These are phyloP conservation scores for Rusavskia elegans DNA, from an alignment of 495 filamentous ascomycete species.

Conservation along the genomic window DNA sequence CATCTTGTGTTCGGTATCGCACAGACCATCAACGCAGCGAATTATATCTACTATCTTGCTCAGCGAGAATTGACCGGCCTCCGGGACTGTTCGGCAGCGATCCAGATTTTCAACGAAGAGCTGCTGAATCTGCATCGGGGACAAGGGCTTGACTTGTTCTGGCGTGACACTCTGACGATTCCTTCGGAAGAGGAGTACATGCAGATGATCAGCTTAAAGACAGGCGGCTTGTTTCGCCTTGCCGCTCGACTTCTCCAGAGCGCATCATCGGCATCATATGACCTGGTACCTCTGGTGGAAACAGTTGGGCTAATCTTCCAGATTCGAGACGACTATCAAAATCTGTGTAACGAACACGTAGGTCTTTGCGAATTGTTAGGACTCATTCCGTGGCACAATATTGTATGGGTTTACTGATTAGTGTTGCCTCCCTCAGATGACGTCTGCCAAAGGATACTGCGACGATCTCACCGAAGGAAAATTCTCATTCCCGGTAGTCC, in stretches of 20 bases:
- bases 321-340: conserved; percentile 6
- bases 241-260: conserved; percentile 4
- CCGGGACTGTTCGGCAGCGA: conserved; percentile 11
- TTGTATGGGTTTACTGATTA: not conserved
- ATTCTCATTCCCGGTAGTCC: conserved; percentile 34
- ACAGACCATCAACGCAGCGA: conserved; percentile 90
- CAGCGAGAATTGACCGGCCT: conserved; percentile 37
- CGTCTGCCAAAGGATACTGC: conserved; percentile 35
- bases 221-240: conserved; percentile 5
- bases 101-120: conserved; percentile 19
- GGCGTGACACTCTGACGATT: conserved; percentile 5
- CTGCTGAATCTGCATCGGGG: conserved; percentile 1
- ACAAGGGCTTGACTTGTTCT: conserved; percentile 2
- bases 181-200: conserved; percentile 7
- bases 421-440: conserved; percentile 17
- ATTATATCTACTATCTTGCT: conserved; percentile 88
- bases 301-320: conserved; percentile 4
- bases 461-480: conserved; percentile 45
- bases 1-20: conserved; percentile 86
- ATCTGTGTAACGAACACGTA: conserved; percentile 6
- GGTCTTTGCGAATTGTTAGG: not conserved
- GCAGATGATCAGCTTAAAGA: conserved; percentile 4
- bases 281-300: conserved; percentile 2
- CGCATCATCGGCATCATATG: not conserved
- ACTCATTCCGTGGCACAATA: not conserved